Evolutionary conservation across 768 basidiomycete species (phyloP).

Genomic region (Pleurotus djamor): DNA sequence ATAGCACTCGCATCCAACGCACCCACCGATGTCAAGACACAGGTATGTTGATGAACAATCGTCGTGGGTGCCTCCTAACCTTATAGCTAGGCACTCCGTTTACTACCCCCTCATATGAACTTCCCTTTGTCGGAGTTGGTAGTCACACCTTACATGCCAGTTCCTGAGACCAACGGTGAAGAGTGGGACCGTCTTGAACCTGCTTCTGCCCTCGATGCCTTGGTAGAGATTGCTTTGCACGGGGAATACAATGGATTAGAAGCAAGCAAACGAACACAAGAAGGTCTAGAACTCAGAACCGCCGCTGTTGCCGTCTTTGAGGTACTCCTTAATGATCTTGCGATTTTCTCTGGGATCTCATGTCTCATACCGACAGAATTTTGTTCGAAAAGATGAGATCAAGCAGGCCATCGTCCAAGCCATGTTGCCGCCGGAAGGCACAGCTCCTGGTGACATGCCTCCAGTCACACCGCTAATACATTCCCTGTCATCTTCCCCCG

Average conservation of each 20-base stretch:
- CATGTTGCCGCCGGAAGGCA: slow-evolving; percentile 65
- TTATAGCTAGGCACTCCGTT: slow-evolving; percentile 37
- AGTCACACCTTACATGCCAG: slow-evolving; percentile 72
- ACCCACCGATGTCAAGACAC: slow-evolving; percentile 83
- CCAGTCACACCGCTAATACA: slow-evolving; percentile 68
- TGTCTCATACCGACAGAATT: slow-evolving; percentile 47
- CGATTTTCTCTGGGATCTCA: background rate
- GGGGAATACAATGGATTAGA: slow-evolving; percentile 84
- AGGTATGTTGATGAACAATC: slow-evolving; percentile 41
- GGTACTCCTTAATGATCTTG: slow-evolving; percentile 34
- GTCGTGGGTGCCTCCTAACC: slow-evolving; percentile 5
- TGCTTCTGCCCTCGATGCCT: slow-evolving; percentile 76
- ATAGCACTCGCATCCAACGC: slow-evolving; percentile 92
- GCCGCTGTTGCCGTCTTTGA: slow-evolving; percentile 84
- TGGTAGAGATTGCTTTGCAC: slow-evolving; percentile 80
- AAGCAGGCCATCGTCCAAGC: slow-evolving; percentile 65
- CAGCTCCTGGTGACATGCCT: slow-evolving; percentile 29
- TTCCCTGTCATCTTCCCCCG: slow-evolving; percentile 63
- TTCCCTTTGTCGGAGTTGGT: slow-evolving; percentile 68
- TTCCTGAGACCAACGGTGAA: slow-evolving; percentile 83
- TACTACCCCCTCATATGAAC: slow-evolving; percentile 44
- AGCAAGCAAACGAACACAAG: slow-evolving; percentile 55
- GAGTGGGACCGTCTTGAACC: slow-evolving; percentile 90
- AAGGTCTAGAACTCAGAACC: slow-evolving; percentile 70
- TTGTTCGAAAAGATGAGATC: slow-evolving; percentile 72